Conservation (phyloP, 2,329 filamentous ascomycete genomes). For the Sporothrix phasma region DNA sequence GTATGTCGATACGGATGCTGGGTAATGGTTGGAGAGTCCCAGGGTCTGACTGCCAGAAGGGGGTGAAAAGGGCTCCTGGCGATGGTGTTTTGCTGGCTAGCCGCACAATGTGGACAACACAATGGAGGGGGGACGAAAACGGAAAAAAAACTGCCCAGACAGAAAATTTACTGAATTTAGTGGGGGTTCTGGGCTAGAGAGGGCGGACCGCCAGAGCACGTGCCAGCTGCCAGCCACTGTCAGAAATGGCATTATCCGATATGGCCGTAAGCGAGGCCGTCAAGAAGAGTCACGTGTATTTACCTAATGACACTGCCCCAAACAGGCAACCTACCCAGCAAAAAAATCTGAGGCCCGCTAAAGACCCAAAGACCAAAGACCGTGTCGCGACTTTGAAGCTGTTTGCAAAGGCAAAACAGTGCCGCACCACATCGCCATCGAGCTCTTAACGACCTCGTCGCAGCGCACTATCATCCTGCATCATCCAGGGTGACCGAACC, state of each 20-base stretch:
- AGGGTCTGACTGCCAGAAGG: neutral
- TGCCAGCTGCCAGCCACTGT: conserved; percentile 11
- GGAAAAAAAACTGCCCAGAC: conserved; percentile 12
- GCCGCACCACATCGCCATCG: conserved; percentile 1
- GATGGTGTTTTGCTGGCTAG: conserved; percentile 3
- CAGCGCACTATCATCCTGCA: neutral
- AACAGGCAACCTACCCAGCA: neutral
- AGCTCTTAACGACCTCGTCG: neutral
- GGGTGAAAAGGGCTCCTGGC: neutral
- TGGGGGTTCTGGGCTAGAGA: conserved; percentile 13
- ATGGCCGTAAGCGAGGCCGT: neutral
- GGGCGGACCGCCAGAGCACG: neutral
- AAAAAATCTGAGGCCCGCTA: conserved; percentile 1
- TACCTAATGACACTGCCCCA: neutral
- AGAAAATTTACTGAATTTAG: conserved; percentile 16
- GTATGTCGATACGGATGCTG: neutral
- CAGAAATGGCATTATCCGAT: neutral
- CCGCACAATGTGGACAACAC: conserved; percentile 8
- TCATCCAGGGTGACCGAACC: neutral
- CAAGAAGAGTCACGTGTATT: neutral
- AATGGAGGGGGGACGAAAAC: conserved; percentile 15
- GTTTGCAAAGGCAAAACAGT: neutral
- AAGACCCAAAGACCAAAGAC: no score
- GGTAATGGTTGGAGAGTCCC: neutral
- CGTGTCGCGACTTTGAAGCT: conserved; percentile 5